Conservation (phyloP, 2,329 filamentous ascomycete species). For the Trichophyton schoenleinii region DNA sequence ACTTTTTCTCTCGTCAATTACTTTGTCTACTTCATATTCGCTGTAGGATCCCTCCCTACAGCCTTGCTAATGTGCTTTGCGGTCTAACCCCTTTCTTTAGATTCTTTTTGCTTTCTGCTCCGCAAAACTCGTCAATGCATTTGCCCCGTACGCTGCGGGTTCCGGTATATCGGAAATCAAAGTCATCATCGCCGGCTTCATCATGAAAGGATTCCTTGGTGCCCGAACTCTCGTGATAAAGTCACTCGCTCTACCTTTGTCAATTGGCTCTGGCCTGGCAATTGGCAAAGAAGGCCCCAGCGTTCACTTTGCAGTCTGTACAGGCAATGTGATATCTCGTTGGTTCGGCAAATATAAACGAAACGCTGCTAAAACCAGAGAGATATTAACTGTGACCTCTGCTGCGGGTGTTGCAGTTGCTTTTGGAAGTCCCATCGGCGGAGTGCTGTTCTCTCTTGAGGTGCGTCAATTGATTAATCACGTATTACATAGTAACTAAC, state of each 20-base stretch:
- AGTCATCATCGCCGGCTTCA: constrained; percentile 95
- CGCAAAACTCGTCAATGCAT: constrained; percentile 74
- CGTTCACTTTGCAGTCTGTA: constrained; percentile 98
- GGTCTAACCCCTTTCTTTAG: constrained; percentile 27
- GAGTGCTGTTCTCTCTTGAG: constrained; percentile 89
- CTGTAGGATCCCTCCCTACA: constrained; percentile 40
- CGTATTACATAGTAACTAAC: background rate
- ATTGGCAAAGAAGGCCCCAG: constrained; percentile 96
- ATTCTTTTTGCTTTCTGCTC: constrained; percentile 69
- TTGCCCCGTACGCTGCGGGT: constrained; percentile 89
- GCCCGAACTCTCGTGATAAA: constrained; percentile 90
- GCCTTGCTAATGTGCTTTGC: background rate
- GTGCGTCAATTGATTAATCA: constrained; percentile 19
- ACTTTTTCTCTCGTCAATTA: constrained; percentile 69
- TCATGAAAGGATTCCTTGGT: constrained; percentile 96
- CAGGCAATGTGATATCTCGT: constrained; percentile 87
- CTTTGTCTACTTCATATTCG: constrained; percentile 73
- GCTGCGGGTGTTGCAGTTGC: constrained; percentile 92
- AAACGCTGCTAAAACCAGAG: constrained; percentile 86
- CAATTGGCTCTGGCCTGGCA: constrained; percentile 85
- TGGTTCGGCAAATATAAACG: constrained; percentile 84
- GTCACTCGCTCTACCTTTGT: constrained; percentile 75
- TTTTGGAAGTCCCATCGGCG: constrained; percentile 93
- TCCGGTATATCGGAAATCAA: constrained; percentile 99
- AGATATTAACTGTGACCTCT: constrained; percentile 88